Conservation (phyloP, 176 grass and related monocot species). For the Oryza brachyantha region DNA sequence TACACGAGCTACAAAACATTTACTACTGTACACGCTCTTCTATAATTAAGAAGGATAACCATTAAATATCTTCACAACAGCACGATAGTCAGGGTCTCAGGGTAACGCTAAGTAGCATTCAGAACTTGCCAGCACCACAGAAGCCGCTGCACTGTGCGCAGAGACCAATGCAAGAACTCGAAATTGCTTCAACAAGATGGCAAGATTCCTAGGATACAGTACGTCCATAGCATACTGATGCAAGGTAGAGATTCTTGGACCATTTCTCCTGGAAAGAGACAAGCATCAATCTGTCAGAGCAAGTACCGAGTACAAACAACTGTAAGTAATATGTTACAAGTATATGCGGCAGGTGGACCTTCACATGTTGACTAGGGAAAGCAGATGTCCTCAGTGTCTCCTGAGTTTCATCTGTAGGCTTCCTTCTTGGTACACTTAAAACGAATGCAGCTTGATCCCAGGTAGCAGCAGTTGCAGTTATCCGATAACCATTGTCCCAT, state of each 20-base stretch:
- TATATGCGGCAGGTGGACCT: slow-evolving; percentile 46
- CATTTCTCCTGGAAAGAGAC: slow-evolving; percentile 84
- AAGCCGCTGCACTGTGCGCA: slow-evolving; percentile 10
- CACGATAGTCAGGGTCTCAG: neutral
- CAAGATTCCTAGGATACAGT: slow-evolving; percentile 73
- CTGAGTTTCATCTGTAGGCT: slow-evolving; percentile 80
- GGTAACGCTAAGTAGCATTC: neutral
- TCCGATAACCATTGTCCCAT: slow-evolving; percentile 87
- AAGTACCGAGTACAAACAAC: neutral
- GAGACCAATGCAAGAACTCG: neutral
- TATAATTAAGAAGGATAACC: slow-evolving; percentile 34
- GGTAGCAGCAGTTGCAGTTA: slow-evolving; percentile 90
- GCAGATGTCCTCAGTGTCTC: slow-evolving; percentile 90
- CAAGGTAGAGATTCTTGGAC: slow-evolving; percentile 89
- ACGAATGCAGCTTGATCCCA: slow-evolving; percentile 87
- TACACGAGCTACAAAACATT: slow-evolving; percentile 34
- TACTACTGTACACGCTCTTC: slow-evolving; percentile 42
- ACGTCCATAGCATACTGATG: slow-evolving; percentile 93
- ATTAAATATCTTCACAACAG: slow-evolving; percentile 26
- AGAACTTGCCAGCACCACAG: slow-evolving; percentile 15
- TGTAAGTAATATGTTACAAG: slow-evolving; percentile 11
- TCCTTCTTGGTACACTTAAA: slow-evolving; percentile 85
- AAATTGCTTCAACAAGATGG: slow-evolving; percentile 9
- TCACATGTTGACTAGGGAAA: slow-evolving; percentile 95
- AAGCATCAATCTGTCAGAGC: slow-evolving; percentile 24